These are phyloP conservation scores for Persicaria tinctoria DNA, from an alignment of 148 eudicot species.

Conservation along the genomic window DNA sequence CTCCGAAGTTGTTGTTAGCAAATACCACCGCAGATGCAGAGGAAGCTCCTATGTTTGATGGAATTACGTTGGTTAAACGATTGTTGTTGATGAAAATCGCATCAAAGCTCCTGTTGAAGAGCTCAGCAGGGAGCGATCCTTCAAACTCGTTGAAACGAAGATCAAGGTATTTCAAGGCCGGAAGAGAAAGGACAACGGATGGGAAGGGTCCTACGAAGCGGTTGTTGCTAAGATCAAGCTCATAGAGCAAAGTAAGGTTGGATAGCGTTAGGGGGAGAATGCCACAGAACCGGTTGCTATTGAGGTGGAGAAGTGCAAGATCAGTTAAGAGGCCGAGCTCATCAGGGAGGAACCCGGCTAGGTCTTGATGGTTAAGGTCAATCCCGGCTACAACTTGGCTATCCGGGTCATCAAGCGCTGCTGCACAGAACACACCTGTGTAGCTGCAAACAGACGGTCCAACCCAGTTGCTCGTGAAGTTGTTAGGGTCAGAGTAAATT, in stretches of 20 bases:
- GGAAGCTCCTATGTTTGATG: constrained; percentile 32
- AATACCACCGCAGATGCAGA: constrained; percentile 51
- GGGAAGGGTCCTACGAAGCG: constrained; percentile 72
- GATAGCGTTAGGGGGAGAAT: constrained; percentile 37
- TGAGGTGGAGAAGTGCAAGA: constrained; percentile 50
- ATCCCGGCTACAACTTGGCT: constrained; percentile 39
- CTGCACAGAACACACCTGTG: constrained; percentile 49
- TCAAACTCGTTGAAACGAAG: constrained; percentile 72
- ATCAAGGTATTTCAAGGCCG: constrained; percentile 46
- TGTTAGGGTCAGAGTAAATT: constrained; percentile 57
- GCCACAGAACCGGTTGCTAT: constrained; percentile 69
- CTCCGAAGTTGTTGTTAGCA: constrained; percentile 54
- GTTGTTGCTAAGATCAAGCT: constrained; percentile 63
- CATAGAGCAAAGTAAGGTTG: constrained; percentile 38
- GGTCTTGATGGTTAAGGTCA: constrained; percentile 53
- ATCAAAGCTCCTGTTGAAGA: constrained; percentile 40
- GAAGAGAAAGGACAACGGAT: constrained; percentile 40
- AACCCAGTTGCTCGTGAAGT: constrained; percentile 59
- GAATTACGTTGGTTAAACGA: constrained; percentile 40
- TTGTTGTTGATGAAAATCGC: constrained; percentile 64
- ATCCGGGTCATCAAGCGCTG: constrained; percentile 23
- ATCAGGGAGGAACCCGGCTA: constrained; percentile 56
- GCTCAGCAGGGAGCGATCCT: constrained; percentile 42
- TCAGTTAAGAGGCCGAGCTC: constrained; percentile 56
- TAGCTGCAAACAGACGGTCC: constrained; percentile 60